Evolutionary conservation across 2,329 filamentous ascomycete species (phyloP), one percentile per base, ranked within the genome.

Genomic region (Colletotrichum tropicicola): DNA sequence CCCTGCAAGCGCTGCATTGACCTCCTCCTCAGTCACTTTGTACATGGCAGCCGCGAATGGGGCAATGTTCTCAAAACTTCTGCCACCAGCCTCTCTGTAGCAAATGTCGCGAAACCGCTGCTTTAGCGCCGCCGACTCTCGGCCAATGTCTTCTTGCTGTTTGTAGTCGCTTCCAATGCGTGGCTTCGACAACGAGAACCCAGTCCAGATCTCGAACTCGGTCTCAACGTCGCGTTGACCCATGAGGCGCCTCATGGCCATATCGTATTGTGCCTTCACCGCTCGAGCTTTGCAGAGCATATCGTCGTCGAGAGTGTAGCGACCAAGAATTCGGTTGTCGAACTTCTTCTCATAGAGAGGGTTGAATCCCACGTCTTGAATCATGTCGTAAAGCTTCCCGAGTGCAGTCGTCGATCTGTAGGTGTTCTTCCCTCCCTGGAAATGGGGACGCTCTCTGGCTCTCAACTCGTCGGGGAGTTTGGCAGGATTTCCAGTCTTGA

Each of bases 151-250:
- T 75, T 99, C 95, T 51, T 94, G 90, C 49, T 94, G 87, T 72
- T 96, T 97, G 80, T 97, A 98, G 68, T 96, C 92, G 8, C 85
- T 87, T 32, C 87, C 89, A 25, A 92, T 85, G 0, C 88, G 85
- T 8, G 92, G 91, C 72, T 91, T 92, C 1, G 86, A 85, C 62
- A 98, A 82, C 2, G 94, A 88, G 75, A 98, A 98, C 0, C 92
- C 90, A 0, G 93, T 91, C 89, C 91, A 98, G 10, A 97, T 87
- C 76, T 99, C 96, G 69, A 97, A 98, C 72, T 99, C 96, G 0
- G 92, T 97, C 17, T 82, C 79, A 59, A 98, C 91, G 44, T 91
- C 91, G 69, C 94, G 89, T 71, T 97, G 94, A 2, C 89, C 91
- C 89, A 98, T 94, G 59, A 98, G 83, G 0, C 94, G 87, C 12